Conservation (phyloP, 2,329 filamentous ascomycete genomes). For the Fusarium robinianum region DNA sequence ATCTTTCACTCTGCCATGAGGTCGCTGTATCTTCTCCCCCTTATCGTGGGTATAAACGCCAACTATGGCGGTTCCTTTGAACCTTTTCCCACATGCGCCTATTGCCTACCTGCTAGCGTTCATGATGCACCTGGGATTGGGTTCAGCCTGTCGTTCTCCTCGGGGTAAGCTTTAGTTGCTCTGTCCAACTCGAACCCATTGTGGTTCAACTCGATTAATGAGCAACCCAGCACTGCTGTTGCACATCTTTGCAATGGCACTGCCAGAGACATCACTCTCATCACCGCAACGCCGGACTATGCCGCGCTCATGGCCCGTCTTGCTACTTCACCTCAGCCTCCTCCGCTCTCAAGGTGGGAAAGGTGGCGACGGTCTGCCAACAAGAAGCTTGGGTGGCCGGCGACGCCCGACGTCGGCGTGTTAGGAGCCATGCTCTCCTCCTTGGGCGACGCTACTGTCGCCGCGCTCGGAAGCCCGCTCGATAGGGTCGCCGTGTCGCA, state of each 20-base stretch:
- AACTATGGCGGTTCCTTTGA: no score
- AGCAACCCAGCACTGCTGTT: not conserved
- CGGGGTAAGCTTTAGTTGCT: no score
- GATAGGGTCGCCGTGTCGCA: not conserved
- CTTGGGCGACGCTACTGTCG: not conserved
- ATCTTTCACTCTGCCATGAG: no score
- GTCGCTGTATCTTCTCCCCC: no score
- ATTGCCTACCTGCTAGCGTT: no score
- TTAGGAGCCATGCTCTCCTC: conserved; percentile 3
- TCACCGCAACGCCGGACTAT: conserved; percentile 3
- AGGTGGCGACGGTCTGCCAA: conserved; percentile 7
- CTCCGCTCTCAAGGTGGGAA: not conserved
- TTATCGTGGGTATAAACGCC: no score
- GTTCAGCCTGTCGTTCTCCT: no score
- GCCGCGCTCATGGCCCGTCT: conserved; percentile 8
- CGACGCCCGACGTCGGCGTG: not conserved
- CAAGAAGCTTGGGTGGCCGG: conserved; percentile 13
- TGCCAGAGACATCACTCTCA: not conserved
- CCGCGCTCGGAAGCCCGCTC: not conserved
- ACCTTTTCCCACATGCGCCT: no score
- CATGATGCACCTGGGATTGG: no score
- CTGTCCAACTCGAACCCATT: no score
- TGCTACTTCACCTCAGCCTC: not conserved
- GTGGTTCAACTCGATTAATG: no score
- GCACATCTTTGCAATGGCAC: conserved; percentile 3